Conservation (phyloP, 1,139 yeast genomes). For the Sugiyamaella pinicola region DNA sequence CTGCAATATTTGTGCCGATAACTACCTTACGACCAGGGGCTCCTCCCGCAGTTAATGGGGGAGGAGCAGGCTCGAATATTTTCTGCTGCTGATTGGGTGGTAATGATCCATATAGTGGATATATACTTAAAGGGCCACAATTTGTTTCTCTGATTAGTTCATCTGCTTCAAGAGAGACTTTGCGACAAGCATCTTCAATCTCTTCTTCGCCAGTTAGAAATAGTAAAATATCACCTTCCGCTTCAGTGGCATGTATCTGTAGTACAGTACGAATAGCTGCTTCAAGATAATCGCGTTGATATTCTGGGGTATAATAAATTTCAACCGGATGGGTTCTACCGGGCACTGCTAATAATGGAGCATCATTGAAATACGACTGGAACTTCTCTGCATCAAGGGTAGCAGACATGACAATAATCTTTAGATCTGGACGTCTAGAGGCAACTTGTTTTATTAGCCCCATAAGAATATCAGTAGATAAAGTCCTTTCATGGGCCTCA, state of each 20-base stretch:
- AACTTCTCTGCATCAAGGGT: constrained; percentile 97
- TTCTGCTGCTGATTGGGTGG: constrained; percentile 95
- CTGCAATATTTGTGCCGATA: constrained; percentile 95
- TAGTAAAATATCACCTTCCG: constrained; percentile 84
- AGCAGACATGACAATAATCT: constrained; percentile 95
- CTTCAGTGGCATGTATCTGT: constrained; percentile 96
- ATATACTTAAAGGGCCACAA: constrained; percentile 85
- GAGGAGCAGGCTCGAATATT: constrained; percentile 90
- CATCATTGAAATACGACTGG: constrained; percentile 83
- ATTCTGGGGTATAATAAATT: constrained; percentile 94
- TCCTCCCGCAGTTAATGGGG: constrained; percentile 61
- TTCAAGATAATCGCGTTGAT: constrained; percentile 90
- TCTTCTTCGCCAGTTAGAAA: constrained; percentile 98
- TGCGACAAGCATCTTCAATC: constrained; percentile 94
- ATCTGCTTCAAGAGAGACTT: constrained; percentile 83
- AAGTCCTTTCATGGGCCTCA: constrained; percentile 98
- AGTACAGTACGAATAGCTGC: constrained; percentile 93
- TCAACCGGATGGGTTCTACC: constrained; percentile 99
- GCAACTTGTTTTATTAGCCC: constrained; percentile 86
- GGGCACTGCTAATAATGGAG: constrained; percentile 94
- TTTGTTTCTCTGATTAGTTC: constrained; percentile 84
- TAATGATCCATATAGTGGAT: constrained; percentile 92
- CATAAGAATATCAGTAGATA: constrained; percentile 96
- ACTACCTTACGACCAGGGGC: constrained; percentile 92
- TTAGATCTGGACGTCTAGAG: constrained; percentile 78